Conservation (phyloP, 805 yeast genomes). For the Saturnispora saitoi region DNA sequence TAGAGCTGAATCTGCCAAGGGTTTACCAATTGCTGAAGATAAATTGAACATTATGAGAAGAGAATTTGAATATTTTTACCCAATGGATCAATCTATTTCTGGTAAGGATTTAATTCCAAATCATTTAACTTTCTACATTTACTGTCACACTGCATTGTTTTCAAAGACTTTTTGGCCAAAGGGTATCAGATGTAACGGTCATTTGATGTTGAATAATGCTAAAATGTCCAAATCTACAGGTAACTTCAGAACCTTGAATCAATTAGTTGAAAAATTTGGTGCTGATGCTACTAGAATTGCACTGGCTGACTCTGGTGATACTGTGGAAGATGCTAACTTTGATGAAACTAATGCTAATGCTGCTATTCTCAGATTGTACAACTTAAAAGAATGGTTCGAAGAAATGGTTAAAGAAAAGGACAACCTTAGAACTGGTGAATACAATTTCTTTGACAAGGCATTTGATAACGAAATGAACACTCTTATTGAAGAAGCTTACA, state of each 20-base stretch:
- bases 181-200: constrained; percentile 94
- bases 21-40: constrained; percentile 53
- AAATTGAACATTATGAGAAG: constrained; percentile 70
- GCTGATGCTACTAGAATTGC: constrained; percentile 98
- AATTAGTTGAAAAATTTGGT: constrained; percentile 82
- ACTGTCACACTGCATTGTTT: constrained; percentile 88
- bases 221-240: constrained; percentile 98
- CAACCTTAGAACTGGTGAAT: constrained; percentile 47
- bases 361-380: constrained; percentile 86
- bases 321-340: constrained; percentile 95
- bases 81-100: constrained; percentile 83
- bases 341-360: constrained; percentile 97
- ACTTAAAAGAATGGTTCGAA: constrained; percentile 93
- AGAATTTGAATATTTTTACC: constrained; percentile 95
- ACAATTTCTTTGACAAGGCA: constrained; percentile 73
- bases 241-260: constrained; percentile 85
- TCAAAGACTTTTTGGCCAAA: constrained; percentile 87
- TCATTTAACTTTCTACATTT: constrained; percentile 92
- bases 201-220: constrained; percentile 86
- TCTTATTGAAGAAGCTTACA: constrained; percentile 65
- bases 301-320: constrained; percentile 96
- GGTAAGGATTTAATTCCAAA: constrained; percentile 97
- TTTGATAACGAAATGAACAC: constrained; percentile 91
- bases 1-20: constrained; percentile 42
- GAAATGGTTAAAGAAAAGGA: constrained; percentile 47